Evolutionary conservation across 208 protist species (phyloP).

Genomic region (Crithidia sp.): DNA sequence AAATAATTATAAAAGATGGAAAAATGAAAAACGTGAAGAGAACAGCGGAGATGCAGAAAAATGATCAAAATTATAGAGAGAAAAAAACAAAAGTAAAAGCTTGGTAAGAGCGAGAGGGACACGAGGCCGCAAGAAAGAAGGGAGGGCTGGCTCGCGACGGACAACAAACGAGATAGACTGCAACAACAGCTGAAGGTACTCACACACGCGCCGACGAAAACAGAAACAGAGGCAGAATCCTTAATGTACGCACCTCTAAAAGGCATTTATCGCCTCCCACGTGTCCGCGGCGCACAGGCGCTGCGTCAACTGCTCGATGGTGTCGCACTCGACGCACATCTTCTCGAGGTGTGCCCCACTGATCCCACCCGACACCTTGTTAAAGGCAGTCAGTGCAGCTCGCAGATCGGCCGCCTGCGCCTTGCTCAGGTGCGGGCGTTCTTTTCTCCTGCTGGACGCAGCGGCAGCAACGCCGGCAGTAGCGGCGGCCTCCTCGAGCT

Average conservation of each 20-base stretch:
- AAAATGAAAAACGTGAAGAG: too few species aligned
- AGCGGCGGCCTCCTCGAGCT: slow-evolving; percentile 12
- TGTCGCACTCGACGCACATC: slow-evolving; percentile 51
- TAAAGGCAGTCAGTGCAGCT: slow-evolving; percentile 19
- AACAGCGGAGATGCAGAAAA: too few species aligned
- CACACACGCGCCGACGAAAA: background rate
- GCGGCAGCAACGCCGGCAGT: too few species aligned
- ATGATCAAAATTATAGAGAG: too few species aligned
- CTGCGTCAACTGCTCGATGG: slow-evolving; percentile 38
- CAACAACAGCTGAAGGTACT: too few species aligned
- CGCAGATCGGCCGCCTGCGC: slow-evolving; percentile 15
- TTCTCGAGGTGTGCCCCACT: slow-evolving; percentile 65
- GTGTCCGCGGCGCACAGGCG: slow-evolving; percentile 20
- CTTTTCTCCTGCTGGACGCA: background rate
- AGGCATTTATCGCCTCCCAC: slow-evolving; percentile 31
- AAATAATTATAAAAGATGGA: too few species aligned
- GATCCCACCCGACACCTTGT: slow-evolving; percentile 7
- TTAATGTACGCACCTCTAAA: slow-evolving; percentile 9
- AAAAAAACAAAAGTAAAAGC: too few species aligned
- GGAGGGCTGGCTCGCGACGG: too few species aligned
- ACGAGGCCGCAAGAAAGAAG: too few species aligned
- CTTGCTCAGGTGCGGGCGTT: slow-evolving; percentile 14
- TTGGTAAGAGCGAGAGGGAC: too few species aligned
- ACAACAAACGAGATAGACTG: too few species aligned
- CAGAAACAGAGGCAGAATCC: background rate